These are phyloP conservation scores for Lipomyces anomalus DNA, from an alignment of 805 yeast species.

Conservation along the genomic window DNA sequence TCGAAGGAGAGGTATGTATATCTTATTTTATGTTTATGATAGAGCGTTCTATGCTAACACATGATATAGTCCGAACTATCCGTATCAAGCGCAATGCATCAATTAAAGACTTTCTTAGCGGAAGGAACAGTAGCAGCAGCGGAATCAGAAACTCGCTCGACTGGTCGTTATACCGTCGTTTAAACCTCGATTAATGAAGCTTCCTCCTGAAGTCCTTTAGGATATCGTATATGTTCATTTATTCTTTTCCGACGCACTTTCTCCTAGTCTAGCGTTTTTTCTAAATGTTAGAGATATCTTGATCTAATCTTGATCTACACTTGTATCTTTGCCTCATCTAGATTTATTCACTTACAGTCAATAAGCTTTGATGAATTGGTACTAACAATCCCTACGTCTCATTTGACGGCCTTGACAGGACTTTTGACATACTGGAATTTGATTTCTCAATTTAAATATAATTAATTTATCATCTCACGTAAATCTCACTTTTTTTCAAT, in stretches of 20 bases:
- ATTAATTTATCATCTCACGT: too few species aligned
- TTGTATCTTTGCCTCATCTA: neutral
- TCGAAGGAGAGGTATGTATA: constrained; percentile 52
- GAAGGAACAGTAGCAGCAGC: constrained; percentile 26
- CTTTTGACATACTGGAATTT: too few species aligned
- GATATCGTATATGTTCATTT: too few species aligned
- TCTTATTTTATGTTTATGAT: neutral
- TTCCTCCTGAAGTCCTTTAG: too few species aligned
- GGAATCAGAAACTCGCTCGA: constrained; percentile 18
- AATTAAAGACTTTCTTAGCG: constrained; percentile 25
- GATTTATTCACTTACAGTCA: too few species aligned
- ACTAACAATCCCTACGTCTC: too few species aligned
- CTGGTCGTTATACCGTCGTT: constrained; percentile 28
- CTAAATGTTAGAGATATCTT: too few species aligned
- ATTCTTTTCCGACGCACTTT: too few species aligned
- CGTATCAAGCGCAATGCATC: constrained; percentile 28
- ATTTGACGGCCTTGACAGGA: too few species aligned
- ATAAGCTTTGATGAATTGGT: too few species aligned
- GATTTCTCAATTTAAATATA: too few species aligned
- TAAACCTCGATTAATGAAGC: constrained; percentile 1
- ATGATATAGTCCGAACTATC: constrained; percentile 22
- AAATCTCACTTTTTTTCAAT: too few species aligned
- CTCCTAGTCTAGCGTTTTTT: neutral
- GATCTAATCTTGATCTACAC: neutral
- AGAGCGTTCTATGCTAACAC: neutral